These are phyloP conservation scores for Xylariaceae sp. DNA, from an alignment of 2,329 filamentous ascomycete genomes.

Conservation along the genomic window DNA sequence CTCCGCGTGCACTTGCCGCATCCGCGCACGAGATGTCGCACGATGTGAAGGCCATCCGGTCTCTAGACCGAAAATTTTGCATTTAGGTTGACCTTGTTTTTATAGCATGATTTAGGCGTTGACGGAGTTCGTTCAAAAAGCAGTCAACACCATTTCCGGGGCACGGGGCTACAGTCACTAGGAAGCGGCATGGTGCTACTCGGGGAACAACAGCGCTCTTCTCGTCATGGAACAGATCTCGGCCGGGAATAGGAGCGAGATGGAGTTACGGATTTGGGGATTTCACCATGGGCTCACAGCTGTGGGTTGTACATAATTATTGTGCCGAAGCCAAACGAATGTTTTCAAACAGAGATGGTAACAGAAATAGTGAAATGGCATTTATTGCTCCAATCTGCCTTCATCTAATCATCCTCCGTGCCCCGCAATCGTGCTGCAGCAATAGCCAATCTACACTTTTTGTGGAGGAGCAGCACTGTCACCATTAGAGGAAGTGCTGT, in stretches of 20 bases:
- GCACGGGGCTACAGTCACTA: not conserved
- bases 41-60: constrained; percentile 63
- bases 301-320: constrained; percentile 1
- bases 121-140: not conserved
- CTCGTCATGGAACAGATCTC: not conserved
- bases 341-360: not conserved
- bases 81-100: constrained; percentile 21
- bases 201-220: constrained; percentile 4
- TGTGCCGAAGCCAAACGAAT: constrained; percentile 4
- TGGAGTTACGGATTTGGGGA: constrained; percentile 8
- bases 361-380: no score
- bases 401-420: no score
- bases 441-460: no score
- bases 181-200: constrained; percentile 13
- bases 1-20: constrained; percentile 41
- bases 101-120: constrained; percentile 25
- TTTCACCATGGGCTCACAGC: constrained; percentile 1
- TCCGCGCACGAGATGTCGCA: constrained; percentile 40
- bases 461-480: no score
- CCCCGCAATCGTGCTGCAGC: no score
- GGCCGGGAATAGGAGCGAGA: not conserved
- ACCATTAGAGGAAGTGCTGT: no score
- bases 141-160: constrained; percentile 2
- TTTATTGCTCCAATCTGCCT: no score
- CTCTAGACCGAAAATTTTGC: constrained; percentile 60